Evolutionary conservation across 331 rosid genomes (phyloP), one percentile per base, ranked within the genome.

Genomic region (Prunus yedoensis): DNA sequence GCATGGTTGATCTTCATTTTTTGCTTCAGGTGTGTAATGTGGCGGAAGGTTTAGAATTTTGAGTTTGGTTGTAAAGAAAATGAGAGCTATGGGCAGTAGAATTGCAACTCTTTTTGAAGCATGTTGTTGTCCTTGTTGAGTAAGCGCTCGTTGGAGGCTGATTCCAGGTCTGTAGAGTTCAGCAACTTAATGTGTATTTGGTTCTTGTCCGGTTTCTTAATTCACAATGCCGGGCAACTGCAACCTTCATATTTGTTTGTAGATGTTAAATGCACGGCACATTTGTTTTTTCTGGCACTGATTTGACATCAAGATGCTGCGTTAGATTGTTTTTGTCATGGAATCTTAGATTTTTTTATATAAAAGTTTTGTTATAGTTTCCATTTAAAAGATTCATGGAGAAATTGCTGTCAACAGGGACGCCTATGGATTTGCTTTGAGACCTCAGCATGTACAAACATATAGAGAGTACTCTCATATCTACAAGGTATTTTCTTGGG

Each of bases 61-160:
- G 64, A 47, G 80, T 57, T 83, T 81, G 79, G 74, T 78, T 45
- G 11, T 80, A n/a, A 51, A 70, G 75, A 75, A 76, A 88, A 66
- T 76, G 74, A 83, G 73, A 87, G 77, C 84, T 83, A 94, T 91
- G 97, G 98, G 92, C 80, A 53, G 87, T 85, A 75, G 89, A 84
- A 81, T 80, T 84, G 82, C 63, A 60, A 63, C 18, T 85, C 83
- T 81, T 86, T 73, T 76, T 79, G 80, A 92, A 89, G 84, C 81
- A 94, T 94, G 97, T 88, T 94, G 96, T 91, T 94, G 95, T 94
- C 97, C 89, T 90, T 90, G 85, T 59, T 94, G 87, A 91, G 99
- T 89, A 91, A 89, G 86, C 97, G 99, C 79, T 74, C 88, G 14
- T 92, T 94, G 93, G 99, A 89, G 87, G 91, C 88, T 81, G 97